Conservation (phyloP, 495 filamentous ascomycete genomes). For the Filosporella fistucella region DNA sequence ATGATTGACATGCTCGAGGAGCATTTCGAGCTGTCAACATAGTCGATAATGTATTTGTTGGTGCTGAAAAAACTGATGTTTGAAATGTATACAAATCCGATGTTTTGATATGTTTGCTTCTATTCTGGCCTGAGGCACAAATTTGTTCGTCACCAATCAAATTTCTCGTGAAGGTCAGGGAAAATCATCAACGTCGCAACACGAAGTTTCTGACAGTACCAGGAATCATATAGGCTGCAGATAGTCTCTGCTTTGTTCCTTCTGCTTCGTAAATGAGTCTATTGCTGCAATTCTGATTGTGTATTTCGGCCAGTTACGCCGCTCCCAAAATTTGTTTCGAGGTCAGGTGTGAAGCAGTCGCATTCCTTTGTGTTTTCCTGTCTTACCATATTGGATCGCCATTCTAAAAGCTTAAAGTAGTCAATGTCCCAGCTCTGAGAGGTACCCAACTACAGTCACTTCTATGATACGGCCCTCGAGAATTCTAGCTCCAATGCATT, state of each 20-base stretch:
- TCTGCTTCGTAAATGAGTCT: neutral
- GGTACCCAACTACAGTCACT: no score
- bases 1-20: slow-evolving; percentile 42
- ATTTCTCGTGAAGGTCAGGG: neutral
- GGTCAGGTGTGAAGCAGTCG: neutral
- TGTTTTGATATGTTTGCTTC: neutral
- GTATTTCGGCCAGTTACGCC: neutral
- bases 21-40: slow-evolving; percentile 45
- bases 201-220: no score
- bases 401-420: no score
- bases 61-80: neutral
- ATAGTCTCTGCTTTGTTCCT: neutral
- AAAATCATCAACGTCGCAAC: no score
- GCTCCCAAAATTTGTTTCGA: no score
- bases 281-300: neutral
- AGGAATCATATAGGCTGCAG: neutral
- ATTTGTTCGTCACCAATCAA: neutral
- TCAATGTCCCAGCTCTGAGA: no score
- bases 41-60: no score
- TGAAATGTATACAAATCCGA: neutral
- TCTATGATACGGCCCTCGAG: no score
- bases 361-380: no score
- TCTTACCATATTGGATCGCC: no score
- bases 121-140: neutral
- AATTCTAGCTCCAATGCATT: no score